Conservation (phyloP, 2,329 filamentous ascomycete genomes). For the Penicillium sp. region DNA sequence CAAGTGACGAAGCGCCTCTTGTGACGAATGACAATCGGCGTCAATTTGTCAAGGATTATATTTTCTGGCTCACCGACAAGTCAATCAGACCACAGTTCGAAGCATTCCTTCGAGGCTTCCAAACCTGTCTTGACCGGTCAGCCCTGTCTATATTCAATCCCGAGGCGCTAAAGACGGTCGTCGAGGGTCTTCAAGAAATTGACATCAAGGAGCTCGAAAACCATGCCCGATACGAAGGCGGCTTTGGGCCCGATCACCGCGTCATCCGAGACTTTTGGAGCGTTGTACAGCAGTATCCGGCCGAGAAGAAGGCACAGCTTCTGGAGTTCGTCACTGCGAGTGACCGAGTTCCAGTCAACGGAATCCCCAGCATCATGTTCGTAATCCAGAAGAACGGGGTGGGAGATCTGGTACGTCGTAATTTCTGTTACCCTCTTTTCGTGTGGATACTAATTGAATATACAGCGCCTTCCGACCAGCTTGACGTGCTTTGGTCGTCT, state of each 20-base stretch:
- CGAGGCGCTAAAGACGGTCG: slow-evolving; percentile 67
- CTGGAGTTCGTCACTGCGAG: slow-evolving; percentile 94
- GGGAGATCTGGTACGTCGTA: slow-evolving; percentile 49
- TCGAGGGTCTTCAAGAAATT: slow-evolving; percentile 82
- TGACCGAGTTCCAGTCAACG: slow-evolving; percentile 84
- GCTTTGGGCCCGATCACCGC: slow-evolving; percentile 68
- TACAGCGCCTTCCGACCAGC: slow-evolving; percentile 69
- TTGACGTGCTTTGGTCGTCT: slow-evolving; percentile 92
- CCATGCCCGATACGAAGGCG: slow-evolving; percentile 72
- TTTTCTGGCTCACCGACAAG: slow-evolving; percentile 74
- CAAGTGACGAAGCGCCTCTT: slow-evolving; percentile 58
- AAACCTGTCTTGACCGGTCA: slow-evolving; percentile 67
- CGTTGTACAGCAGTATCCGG: slow-evolving; percentile 64
- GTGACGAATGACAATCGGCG: slow-evolving; percentile 79
- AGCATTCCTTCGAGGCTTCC: slow-evolving; percentile 80
- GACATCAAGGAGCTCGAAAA: slow-evolving; percentile 70
- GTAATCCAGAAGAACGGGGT: slow-evolving; percentile 75
- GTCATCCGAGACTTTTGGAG: slow-evolving; percentile 81
- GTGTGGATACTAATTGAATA: slow-evolving; percentile 5
- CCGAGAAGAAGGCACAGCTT: slow-evolving; percentile 69
- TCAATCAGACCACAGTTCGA: slow-evolving; percentile 74
- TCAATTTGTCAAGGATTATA: slow-evolving; percentile 79
- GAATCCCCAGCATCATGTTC: slow-evolving; percentile 78
- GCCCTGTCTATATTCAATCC: slow-evolving; percentile 72
- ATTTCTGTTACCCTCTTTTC: background rate